Percentiles rank a stretch among this genome's conserved stretches.
phyloP scores from a whole-genome alignment of 768 basidiomycete genomes.

The Auricularia sp. region DNA sequence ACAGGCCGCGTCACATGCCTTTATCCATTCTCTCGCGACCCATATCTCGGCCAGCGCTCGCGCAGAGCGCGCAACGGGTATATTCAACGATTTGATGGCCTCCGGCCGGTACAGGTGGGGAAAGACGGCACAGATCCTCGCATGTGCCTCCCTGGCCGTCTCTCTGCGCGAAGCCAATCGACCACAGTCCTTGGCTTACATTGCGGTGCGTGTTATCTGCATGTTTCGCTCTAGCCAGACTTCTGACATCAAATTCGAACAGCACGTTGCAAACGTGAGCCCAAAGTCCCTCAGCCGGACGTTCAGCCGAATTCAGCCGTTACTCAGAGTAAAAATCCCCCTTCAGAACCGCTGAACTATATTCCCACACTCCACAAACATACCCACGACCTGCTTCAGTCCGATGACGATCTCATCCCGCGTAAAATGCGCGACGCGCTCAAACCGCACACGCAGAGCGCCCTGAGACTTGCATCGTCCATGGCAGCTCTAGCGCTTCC shows the following conservation, averaged over 20 bases:
- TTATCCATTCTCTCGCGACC: constrained; percentile 49
- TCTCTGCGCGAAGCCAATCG: constrained; percentile 62
- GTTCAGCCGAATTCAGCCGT: constrained; percentile 40
- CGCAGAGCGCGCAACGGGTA: constrained; percentile 50
- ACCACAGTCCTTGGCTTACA: constrained; percentile 55
- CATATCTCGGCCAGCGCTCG: constrained; percentile 51
- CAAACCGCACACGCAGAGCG: neutral
- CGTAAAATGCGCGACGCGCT: neutral
- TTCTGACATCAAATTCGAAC: constrained; percentile 9
- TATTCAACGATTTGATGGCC: constrained; percentile 61
- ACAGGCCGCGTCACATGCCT: constrained; percentile 53
- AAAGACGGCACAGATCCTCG: constrained; percentile 53
- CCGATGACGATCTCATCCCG: neutral
- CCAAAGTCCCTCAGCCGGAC: constrained; percentile 41
- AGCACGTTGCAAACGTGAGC: neutral
- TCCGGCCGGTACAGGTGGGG: constrained; percentile 61
- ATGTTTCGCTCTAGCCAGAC: neutral
- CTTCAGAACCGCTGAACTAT: constrained; percentile 50
- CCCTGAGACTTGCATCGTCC: neutral
- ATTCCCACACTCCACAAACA: constrained; percentile 47
- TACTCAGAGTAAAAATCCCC: constrained; percentile 43
- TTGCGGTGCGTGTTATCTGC: constrained; percentile 34
- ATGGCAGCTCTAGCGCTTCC: neutral
- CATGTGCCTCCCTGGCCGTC: constrained; percentile 59
- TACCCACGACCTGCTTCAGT: constrained; percentile 4